Evolutionary conservation across 495 filamentous ascomycete genomes (phyloP).

Genomic region (Darksidea phi): DNA sequence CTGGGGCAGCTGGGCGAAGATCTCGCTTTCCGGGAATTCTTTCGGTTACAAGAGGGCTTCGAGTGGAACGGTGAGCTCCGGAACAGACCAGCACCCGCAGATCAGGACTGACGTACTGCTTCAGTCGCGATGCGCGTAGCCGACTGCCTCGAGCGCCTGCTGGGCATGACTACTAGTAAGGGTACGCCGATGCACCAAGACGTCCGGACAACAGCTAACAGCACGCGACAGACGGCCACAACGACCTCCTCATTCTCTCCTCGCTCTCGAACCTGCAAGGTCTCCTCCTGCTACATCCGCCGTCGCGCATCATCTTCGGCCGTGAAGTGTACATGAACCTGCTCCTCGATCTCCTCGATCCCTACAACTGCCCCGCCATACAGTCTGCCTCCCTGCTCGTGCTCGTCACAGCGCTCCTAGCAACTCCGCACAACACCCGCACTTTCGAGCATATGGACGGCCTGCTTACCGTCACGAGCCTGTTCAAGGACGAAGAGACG

Average conservation of each 20-base stretch:
- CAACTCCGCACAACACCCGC: conserved; percentile 79
- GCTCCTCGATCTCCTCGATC: conserved; percentile 91
- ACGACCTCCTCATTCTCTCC: conserved; percentile 84
- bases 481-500: conserved; percentile 84
- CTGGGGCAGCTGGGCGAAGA: conserved; percentile 72
- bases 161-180: conserved; percentile 69
- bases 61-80: conserved; percentile 79
- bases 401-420: conserved; percentile 82
- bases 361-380: conserved; percentile 84
- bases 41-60: conserved; percentile 93
- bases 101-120: conserved; percentile 20
- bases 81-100: not conserved
- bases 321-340: conserved; percentile 95
- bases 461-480: conserved; percentile 83
- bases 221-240: conserved; percentile 61
- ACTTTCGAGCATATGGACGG: conserved; percentile 93
- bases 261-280: conserved; percentile 90
- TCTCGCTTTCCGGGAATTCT: conserved; percentile 92
- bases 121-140: conserved; percentile 80
- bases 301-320: conserved; percentile 80
- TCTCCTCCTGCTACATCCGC: conserved; percentile 86
- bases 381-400: conserved; percentile 87
- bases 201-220: conserved; percentile 2
- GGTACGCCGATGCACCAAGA: not conserved
- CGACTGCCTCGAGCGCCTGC: conserved; percentile 79